Conservation (phyloP, 352 stramenopile species). For the Aphanomyces astaci region DNA sequence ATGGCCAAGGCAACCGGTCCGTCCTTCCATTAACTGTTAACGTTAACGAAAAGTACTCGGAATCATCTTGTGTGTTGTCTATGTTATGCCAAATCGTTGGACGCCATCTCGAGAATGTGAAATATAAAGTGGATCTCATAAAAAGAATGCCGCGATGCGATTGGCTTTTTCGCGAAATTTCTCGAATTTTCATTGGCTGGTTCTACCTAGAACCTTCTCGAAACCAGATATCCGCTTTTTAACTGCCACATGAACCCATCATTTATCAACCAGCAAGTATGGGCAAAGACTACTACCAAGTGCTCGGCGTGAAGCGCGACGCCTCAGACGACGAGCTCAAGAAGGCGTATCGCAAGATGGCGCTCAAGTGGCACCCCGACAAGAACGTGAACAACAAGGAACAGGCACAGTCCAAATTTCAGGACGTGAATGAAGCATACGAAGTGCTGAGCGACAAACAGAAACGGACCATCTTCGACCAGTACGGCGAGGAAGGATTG, state of each 20-base stretch:
- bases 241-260: background rate
- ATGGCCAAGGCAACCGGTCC: too few relatives aligned
- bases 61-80: slow-evolving; percentile 1
- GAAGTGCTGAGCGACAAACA: slow-evolving; percentile 91
- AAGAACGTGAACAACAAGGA: slow-evolving; percentile 88
- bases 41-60: too few relatives aligned
- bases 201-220: background rate
- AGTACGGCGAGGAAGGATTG: slow-evolving; percentile 88
- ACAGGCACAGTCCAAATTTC: slow-evolving; percentile 84
- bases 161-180: slow-evolving; percentile 29
- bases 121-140: slow-evolving; percentile 1
- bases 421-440: slow-evolving; percentile 89
- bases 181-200: slow-evolving; percentile 25
- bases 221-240: slow-evolving; percentile 5
- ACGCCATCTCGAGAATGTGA: background rate
- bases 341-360: slow-evolving; percentile 85
- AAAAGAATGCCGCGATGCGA: background rate
- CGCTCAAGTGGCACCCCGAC: slow-evolving; percentile 89
- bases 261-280: slow-evolving; percentile 29
- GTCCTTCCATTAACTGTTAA: too few relatives aligned
- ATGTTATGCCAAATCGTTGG: background rate
- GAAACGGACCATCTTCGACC: slow-evolving; percentile 88
- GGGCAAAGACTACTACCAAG: slow-evolving; percentile 83
- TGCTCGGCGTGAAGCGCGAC: slow-evolving; percentile 54
- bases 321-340: slow-evolving; percentile 72